These are phyloP conservation scores for Pleurotus tuoliensis DNA, from an alignment of 768 basidiomycete species.

Conservation along the genomic window DNA sequence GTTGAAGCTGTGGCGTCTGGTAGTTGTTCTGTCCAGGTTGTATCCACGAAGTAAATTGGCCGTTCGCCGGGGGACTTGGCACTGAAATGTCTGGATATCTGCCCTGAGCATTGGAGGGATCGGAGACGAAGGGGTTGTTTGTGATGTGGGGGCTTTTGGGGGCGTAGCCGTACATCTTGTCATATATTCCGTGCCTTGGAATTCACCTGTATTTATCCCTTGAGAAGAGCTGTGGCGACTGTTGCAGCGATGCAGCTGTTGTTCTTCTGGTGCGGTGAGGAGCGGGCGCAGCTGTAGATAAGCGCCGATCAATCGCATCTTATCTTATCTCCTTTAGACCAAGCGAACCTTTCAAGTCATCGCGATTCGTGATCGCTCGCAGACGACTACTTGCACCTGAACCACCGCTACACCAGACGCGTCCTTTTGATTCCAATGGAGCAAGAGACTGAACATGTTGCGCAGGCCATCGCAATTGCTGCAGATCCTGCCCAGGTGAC, in stretches of 20 bases:
- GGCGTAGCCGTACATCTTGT: slow-evolving; percentile 26
- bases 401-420: neutral
- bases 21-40: slow-evolving; percentile 19
- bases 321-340: neutral
- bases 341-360: neutral
- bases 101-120: slow-evolving; percentile 40
- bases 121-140: slow-evolving; percentile 71
- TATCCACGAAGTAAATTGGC: slow-evolving; percentile 37
- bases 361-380: neutral
- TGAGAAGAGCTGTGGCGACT: neutral
- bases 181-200: neutral
- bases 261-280: neutral
- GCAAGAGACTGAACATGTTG: slow-evolving; percentile 69
- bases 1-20: slow-evolving; percentile 35
- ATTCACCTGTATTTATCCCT: neutral
- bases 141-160: slow-evolving; percentile 31
- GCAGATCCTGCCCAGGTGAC: slow-evolving; percentile 69
- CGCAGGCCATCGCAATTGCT: slow-evolving; percentile 86
- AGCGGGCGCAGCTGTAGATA: neutral
- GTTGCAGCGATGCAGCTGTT: neutral
- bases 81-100: slow-evolving; percentile 65
- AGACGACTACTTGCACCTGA: neutral
- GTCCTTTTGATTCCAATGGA: slow-evolving; percentile 44
- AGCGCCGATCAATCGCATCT: neutral
- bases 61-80: slow-evolving; percentile 14